Percentiles rank a stretch among this genome's conserved stretches.
Evolutionary conservation across 352 stramenopile genomes (phyloP).

Genomic region (Globisporangium solare): DNA sequence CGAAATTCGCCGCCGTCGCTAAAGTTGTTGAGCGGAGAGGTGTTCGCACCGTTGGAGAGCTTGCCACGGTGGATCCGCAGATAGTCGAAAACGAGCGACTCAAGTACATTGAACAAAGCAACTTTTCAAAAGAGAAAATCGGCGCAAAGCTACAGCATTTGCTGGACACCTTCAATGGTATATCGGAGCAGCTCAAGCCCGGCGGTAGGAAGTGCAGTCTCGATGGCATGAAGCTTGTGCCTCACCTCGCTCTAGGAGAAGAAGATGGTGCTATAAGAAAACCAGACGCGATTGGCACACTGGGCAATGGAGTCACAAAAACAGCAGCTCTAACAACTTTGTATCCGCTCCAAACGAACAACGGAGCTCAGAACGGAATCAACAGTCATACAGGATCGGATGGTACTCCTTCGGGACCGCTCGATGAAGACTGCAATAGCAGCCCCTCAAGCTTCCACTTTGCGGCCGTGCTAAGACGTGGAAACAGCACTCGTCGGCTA

Average conservation of each 20-base stretch:
- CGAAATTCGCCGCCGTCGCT: conserved; percentile 53
- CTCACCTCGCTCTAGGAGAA: neutral
- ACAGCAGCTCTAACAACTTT: too few species aligned
- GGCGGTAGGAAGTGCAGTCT: conserved; percentile 30
- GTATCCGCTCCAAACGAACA: too few species aligned
- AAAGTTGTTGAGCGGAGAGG: conserved; percentile 43
- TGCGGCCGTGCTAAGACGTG: too few species aligned
- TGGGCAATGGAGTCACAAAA: too few species aligned
- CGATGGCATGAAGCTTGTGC: conserved; percentile 27
- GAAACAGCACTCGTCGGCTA: conserved; percentile 18
- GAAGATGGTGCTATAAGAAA: neutral
- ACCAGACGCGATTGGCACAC: neutral
- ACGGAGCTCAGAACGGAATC: too few species aligned
- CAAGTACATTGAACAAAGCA: conserved; percentile 43
- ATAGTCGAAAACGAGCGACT: conserved; percentile 50
- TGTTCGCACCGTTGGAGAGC: conserved; percentile 58
- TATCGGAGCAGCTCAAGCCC: conserved; percentile 52
- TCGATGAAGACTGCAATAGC: too few species aligned
- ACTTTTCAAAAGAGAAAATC: conserved; percentile 46
- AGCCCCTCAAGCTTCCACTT: too few species aligned
- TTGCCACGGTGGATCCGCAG: conserved; percentile 47
- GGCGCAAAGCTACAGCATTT: conserved; percentile 53
- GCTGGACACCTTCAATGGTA: conserved; percentile 51
- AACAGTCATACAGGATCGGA: neutral
- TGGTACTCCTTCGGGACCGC: too few species aligned